Evolutionary conservation across 768 basidiomycete genomes (phyloP), one percentile per base, ranked within the genome.

Genomic region (Rhizopogon rudus): DNA sequence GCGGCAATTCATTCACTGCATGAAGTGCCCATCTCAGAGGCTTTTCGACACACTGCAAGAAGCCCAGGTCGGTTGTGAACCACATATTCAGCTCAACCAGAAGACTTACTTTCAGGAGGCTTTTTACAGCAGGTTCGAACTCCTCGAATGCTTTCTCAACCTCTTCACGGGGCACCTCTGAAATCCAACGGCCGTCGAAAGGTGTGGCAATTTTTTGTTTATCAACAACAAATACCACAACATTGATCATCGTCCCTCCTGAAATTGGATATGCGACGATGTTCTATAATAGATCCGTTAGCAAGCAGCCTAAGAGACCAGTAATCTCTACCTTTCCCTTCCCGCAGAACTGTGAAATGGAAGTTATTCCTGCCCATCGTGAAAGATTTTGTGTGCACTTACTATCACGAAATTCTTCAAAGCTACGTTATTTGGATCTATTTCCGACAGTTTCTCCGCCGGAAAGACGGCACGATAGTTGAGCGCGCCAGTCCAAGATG

Each of bases 11-110:
- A 12, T 66, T 67, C 14, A 80, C 57, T 20, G 65, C 66, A 50
- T 75, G 71, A 17, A 80, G 64, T 5, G 72, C 70, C 75, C 77
- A 80, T 59, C 64, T 71, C 20, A 64, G 69, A 1, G 72, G 65
- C 10, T 62, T 56, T 13, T 68, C 61, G 33, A 71, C 65, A 52
- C 66, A 68, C 73, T 75, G 54, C 20, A 22, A 52, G 9, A 29
- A 41, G 9, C 17, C 10, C 25, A n/a, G 4, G 28, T 29, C 13
- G 16, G 25, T 10, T 4, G 33, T 3, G 12, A 5, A 22, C 10
- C 9, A 6, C 25, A 9, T 29, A n/a, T 5, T 9, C 45, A 13
- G 6, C 16, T 17, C 33, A 35, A 9, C 16, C 25, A 3, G 12
- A 13, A 16, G 20, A 51, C 46, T 13, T 28, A 73, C 70, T 48